Evolutionary conservation across 768 basidiomycete genomes (phyloP).

Genomic region (Podaxis carcinomalis): DNA sequence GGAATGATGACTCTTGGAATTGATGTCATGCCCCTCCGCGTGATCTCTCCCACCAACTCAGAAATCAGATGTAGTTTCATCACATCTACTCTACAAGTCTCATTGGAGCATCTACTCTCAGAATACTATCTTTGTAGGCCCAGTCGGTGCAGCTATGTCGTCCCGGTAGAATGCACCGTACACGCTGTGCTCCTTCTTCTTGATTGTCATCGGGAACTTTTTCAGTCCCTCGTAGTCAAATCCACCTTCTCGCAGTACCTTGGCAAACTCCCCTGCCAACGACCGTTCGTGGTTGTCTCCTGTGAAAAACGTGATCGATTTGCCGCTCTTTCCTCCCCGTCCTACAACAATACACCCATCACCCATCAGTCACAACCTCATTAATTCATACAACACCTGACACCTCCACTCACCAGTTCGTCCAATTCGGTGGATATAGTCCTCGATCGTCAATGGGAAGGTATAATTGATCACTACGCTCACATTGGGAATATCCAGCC

Average conservation of each 20-base stretch:
- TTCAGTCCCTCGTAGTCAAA: constrained; percentile 74
- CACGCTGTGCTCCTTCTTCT: constrained; percentile 88
- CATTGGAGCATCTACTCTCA: constrained; percentile 17
- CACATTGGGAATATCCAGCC: constrained; percentile 96
- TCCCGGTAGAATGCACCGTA: constrained; percentile 87
- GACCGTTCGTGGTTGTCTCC: constrained; percentile 81
- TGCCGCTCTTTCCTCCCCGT: constrained; percentile 85
- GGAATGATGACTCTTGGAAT: constrained; percentile 3
- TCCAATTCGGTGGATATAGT: constrained; percentile 88
- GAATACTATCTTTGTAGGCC: constrained; percentile 79
- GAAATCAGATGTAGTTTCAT: background rate
- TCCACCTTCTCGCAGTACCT: constrained; percentile 84
- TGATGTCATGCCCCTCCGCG: constrained; percentile 15
- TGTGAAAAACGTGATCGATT: constrained; percentile 96
- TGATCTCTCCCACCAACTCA: constrained; percentile 8
- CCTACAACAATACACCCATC: constrained; percentile 36
- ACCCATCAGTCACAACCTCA: background rate
- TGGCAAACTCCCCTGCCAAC: constrained; percentile 89
- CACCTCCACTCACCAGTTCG: constrained; percentile 60
- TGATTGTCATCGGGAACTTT: constrained; percentile 94
- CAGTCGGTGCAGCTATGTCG: constrained; percentile 54
- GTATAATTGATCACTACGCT: constrained; percentile 94
- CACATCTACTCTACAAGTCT: background rate
- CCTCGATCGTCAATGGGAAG: constrained; percentile 95
- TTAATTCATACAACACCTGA: background rate